Percentiles rank a stretch among this genome's conserved stretches.
phyloP scores from a whole-genome alignment of 139 green algal genomes.

The Trebouxia sp. region DNA sequence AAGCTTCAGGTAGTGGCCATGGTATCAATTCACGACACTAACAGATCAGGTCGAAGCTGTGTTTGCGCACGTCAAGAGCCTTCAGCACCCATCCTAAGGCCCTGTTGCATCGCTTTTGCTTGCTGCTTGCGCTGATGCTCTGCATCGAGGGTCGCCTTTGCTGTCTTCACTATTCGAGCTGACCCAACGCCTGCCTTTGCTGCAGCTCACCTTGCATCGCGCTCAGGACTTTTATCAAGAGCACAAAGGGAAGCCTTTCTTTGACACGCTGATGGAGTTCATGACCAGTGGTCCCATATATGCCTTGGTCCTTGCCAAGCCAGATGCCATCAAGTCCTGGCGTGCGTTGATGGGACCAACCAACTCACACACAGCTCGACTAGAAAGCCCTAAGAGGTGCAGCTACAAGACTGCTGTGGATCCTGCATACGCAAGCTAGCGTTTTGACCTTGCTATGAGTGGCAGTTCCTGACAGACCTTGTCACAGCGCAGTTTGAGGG shows the following conservation, averaged over 20 bases:
- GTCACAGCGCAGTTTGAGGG: constrained; percentile 58
- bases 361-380: constrained; percentile 60
- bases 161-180: not conserved
- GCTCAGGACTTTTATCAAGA: constrained; percentile 86
- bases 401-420: not conserved
- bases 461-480: not conserved
- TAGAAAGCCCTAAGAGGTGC: constrained; percentile 58
- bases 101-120: not conserved
- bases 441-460: not conserved
- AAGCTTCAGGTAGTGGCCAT: constrained; percentile 67
- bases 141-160: not conserved
- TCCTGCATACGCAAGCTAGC: not conserved
- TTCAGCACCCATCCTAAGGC: not conserved
- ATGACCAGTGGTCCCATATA: constrained; percentile 80
- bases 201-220: constrained; percentile 54
- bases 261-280: constrained; percentile 67
- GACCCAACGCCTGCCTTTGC: not conserved
- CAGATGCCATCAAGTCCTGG: constrained; percentile 70
- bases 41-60: too few relatives aligned
- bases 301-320: constrained; percentile 69
- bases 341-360: constrained; percentile 78
- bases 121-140: not conserved
- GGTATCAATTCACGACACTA: too few relatives aligned
- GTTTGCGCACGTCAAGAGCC: not conserved
- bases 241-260: constrained; percentile 80